Evolutionary conservation across 768 basidiomycete species (phyloP), one percentile per base, ranked within the genome.

Genomic region (Cystoderma amianthinum): DNA sequence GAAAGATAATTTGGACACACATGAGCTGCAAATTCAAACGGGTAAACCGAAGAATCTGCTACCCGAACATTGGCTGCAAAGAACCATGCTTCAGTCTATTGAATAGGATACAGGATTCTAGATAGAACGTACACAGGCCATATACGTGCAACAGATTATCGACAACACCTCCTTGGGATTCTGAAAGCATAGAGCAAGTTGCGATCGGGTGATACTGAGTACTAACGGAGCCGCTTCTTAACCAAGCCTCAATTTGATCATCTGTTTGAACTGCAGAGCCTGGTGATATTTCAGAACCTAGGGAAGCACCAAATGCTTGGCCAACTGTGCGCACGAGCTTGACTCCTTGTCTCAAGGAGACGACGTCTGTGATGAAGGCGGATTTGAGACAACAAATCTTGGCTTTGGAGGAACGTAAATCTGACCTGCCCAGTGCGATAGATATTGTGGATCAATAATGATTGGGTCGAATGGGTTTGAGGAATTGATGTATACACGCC

Each of bases 401-500:
- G 21, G 7, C 24, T 24, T n/a, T n/a, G 30, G 17, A n/a, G 21
- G 13, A 39, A 37, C 21, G 39, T 3, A 4, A 45, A 9, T 30
- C 56, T 20, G 21, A 67, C 65, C 71, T 21, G 69, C 68, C 2
- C 58, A 48, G 50, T 77, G 69, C 7, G 69, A 60, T 32, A 80
- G 66, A 58, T 81, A 82, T 44, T 68, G 58, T 7, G 80, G 80
- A 55, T 83, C 74, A 54, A 83, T 79, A 32, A 67, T 52, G 3
- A 78, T 78, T 22, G 61, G 50, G 40, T 72, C 69, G 60, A 83
- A 84, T 2, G 74, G 60, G 46, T 71, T 65, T 12, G 67, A 63
- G 4, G 72, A 71, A 49, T 67, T 76, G 61, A 82, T 76, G 44
- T 71, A 71, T 22, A 82, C 53, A 4, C 63, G 66, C 12, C 82